These are phyloP conservation scores for Fusarium praegraminearum DNA, from an alignment of 2,329 filamentous ascomycete species.

Conservation along the genomic window DNA sequence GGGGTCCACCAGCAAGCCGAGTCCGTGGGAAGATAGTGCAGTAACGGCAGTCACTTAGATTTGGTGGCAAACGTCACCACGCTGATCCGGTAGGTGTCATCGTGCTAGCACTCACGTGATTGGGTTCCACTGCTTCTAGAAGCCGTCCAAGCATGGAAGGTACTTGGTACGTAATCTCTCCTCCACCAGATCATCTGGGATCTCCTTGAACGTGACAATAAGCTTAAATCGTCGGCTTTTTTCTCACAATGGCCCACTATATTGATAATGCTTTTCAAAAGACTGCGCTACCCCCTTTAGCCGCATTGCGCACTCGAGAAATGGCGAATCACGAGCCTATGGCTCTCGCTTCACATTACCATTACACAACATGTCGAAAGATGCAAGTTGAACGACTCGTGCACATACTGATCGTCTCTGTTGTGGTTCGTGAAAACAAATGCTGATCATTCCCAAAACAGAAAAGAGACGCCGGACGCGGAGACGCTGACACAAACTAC, in stretches of 20 bases:
- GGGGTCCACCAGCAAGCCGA: conserved; percentile 6
- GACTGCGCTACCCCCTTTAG: conserved; percentile 35
- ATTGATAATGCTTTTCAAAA: conserved; percentile 18
- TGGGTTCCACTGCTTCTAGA: conserved; percentile 39
- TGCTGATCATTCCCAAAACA: conserved; percentile 17
- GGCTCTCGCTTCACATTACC: conserved; percentile 9
- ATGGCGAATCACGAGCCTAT: conserved; percentile 19
- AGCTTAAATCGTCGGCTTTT: conserved; percentile 47
- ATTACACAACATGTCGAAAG: conserved; percentile 19
- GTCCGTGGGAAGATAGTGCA: conserved; percentile 11
- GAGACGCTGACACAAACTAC: conserved; percentile 29
- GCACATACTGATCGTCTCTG: conserved; percentile 22
- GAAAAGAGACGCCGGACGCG: conserved; percentile 35
- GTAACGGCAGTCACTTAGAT: conserved; percentile 11
- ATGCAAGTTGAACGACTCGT: conserved; percentile 23
- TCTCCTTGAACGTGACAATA: conserved; percentile 43
- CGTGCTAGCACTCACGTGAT: conserved; percentile 25
- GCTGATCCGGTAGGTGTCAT: conserved; percentile 15
- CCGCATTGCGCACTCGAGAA: conserved; percentile 15
- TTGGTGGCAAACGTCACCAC: conserved; percentile 3
- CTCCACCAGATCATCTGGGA: conserved; percentile 32
- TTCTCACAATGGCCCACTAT: conserved; percentile 29
- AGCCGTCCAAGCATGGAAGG: conserved; percentile 32
- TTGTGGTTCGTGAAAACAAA: conserved; percentile 13
- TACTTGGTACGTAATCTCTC: conserved; percentile 45